A percentile compares a stretch with the other conserved stretches of the same genome.
phyloP scores from a whole-genome alignment of 768 basidiomycete species.

The Termitomyces sp. region DNA sequence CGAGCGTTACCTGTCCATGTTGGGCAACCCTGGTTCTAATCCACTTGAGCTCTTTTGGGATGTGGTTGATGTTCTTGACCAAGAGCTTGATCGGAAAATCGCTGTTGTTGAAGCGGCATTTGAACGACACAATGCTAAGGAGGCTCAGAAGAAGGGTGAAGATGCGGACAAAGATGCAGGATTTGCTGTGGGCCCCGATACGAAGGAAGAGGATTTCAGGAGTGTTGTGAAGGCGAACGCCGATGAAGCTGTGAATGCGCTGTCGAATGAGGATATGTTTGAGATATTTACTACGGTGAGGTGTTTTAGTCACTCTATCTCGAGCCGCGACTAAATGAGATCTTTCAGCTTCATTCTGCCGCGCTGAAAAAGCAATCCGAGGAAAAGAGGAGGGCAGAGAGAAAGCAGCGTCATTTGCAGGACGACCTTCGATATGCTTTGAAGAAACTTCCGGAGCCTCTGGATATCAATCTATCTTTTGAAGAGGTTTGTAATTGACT shows the following conservation, averaged over 20 bases:
- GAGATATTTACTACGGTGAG: conserved; percentile 62
- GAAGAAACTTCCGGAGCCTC: conserved; percentile 78
- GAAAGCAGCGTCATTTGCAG: conserved; percentile 80
- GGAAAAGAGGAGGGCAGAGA: conserved; percentile 81
- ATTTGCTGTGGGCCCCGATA: conserved; percentile 47
- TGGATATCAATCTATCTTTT: conserved; percentile 71
- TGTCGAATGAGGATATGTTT: conserved; percentile 48
- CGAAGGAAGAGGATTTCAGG: conserved; percentile 59
- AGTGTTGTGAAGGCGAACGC: conserved; percentile 49
- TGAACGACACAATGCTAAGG: conserved; percentile 37
- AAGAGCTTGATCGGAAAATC: conserved; percentile 76
- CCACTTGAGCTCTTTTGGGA: conserved; percentile 98
- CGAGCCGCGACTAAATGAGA: not conserved
- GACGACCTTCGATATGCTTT: conserved; percentile 96
- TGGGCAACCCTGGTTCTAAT: conserved; percentile 91
- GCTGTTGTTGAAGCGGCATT: conserved; percentile 60
- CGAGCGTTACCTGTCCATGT: conserved; percentile 77
- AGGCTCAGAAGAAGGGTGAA: conserved; percentile 22
- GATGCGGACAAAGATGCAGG: conserved; percentile 18
- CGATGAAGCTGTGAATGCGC: conserved; percentile 41
- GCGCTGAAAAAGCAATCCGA: conserved; percentile 75
- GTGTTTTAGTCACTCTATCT: conserved; percentile 6
- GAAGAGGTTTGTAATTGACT: conserved; percentile 60
- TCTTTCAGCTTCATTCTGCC: conserved; percentile 59
- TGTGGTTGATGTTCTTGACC: conserved; percentile 79